These are phyloP conservation scores for Puccinia triticina DNA, from an alignment of 1,284 basidiomycete genomes.

Conservation along the genomic window DNA sequence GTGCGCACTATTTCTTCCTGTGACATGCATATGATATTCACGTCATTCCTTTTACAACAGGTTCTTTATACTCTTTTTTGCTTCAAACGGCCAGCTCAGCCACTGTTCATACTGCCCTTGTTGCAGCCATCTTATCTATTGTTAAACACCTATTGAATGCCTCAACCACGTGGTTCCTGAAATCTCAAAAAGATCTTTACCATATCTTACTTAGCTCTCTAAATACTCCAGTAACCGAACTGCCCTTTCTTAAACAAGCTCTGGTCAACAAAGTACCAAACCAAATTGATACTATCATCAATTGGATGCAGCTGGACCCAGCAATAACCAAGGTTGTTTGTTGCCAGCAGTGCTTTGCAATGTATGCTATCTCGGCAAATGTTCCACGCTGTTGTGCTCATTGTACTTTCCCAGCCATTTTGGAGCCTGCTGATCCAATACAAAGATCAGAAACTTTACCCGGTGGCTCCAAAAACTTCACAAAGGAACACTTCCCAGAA, in stretches of 20 bases:
- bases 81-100: neutral
- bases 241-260: neutral
- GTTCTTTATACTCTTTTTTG: neutral
- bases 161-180: conserved; percentile 6
- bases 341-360: conserved; percentile 14
- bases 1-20: neutral
- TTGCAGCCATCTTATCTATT: neutral
- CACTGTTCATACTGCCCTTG: neutral
- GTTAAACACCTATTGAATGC: neutral
- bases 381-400: neutral
- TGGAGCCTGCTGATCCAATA: no score
- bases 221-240: neutral
- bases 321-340: neutral
- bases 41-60: neutral
- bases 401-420: neutral
- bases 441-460: no score
- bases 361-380: neutral
- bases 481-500: no score
- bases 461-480: no score
- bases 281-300: neutral
- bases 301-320: conserved; percentile 17
- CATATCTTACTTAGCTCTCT: neutral
- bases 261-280: neutral
- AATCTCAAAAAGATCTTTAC: neutral
- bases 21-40: neutral